Base-by-base conservation (phyloP, 495 filamentous ascomycete genomes). In the Talaromyces stipitatus region DNA sequence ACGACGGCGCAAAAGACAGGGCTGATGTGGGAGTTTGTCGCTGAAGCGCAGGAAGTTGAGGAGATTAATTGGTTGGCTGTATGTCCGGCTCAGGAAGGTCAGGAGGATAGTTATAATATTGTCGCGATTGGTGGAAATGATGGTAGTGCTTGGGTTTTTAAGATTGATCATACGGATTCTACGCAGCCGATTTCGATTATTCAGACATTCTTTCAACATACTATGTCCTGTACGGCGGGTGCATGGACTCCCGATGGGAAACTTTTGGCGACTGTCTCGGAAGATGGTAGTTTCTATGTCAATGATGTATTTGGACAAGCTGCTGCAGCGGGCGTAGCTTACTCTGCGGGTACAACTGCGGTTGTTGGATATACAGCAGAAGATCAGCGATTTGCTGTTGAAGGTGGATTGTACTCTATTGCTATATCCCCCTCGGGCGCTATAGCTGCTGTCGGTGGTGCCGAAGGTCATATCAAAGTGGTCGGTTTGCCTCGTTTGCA, bases 71-170 rank as follows among this genome's bases (percentile, higher is more conserved):
- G 92, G 90, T 70, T 97, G 5, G 69, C 78, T 0, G 76, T 89
- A 0, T 96, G 89, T 66, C 92, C 92, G 2, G 78, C 80, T 18
- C 69, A 79, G 16, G 70, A 74, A 8, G 70, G 68, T 79, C 45
- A 78, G 73, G 67, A 85, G 8, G 75, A 72, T 14, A 80, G 87
- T 65, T 80, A 84, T 23, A 95, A 97, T 69, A 84, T 88, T n/a
- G 65, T 99, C 60, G 95, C 95, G 0, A 70, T 97, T 20, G 95
- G 95, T 33, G 90, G 91, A 36, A 87, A 80, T n/a, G 92, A 99
- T 67, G 95, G 95, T 45, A 88, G 83, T 48, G 90, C 95, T 5
- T 99, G 95, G 95, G 87, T 99, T 5, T 94, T 97, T 72, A 85
- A 82, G 6, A 79, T 97, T 64, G 87, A 95, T 62, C 69, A 80